These are phyloP conservation scores for Miamiensis avidus DNA, from an alignment of 169 alveolate genomes.

Conservation along the genomic window DNA sequence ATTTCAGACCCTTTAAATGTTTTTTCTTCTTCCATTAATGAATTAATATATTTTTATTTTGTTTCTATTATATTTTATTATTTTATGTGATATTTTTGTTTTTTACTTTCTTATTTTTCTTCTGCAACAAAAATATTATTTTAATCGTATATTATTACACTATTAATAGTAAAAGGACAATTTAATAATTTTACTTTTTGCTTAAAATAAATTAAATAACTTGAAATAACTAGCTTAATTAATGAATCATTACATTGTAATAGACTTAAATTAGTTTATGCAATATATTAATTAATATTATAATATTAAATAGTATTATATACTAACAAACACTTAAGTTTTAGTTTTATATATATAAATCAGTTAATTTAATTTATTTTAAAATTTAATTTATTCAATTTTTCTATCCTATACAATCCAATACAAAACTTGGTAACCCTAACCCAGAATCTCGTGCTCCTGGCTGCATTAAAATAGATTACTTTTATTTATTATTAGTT, in stretches of 20 bases:
- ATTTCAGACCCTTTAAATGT: constrained; percentile 12
- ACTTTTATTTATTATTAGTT: no score
- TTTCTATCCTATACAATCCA: neutral
- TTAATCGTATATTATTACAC: neutral
- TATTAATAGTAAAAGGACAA: neutral
- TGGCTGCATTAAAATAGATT: neutral
- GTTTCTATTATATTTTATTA: no score
- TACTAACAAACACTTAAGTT: no score
- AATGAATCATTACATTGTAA: no score
- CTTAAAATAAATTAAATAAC: neutral
- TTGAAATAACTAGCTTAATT: no score
- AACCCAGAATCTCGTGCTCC: neutral
- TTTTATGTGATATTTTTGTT: neutral
- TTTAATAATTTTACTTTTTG: neutral
- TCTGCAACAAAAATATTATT: neutral
- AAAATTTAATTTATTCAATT: neutral
- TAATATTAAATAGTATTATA: no score
- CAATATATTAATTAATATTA: no score
- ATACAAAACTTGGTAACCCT: neutral
- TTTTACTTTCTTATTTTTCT: no score
- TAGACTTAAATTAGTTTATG: no score
- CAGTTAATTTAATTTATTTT: no score
- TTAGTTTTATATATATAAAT: no score
- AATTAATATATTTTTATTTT: no score
- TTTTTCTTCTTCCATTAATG: neutral